These are phyloP conservation scores for Clonostachys rosea DNA, from an alignment of 2,329 filamentous ascomycete species.

Conservation along the genomic window DNA sequence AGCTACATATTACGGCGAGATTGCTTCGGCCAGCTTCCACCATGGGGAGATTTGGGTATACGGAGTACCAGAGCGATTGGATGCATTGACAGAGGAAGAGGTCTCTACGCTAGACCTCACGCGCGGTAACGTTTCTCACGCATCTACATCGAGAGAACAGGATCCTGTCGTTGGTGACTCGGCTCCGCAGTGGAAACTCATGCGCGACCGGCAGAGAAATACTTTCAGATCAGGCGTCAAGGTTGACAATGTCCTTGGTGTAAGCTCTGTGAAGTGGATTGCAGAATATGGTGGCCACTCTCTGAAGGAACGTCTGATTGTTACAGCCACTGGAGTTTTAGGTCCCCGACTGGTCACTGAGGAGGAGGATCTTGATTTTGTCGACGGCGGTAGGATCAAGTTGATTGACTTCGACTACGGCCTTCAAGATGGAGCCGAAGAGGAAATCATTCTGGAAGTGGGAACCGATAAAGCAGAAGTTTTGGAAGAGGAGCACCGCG, in stretches of 20 bases:
- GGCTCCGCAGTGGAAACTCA: slow-evolving; percentile 63
- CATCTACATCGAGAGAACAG: slow-evolving; percentile 19
- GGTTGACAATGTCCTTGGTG: slow-evolving; percentile 59
- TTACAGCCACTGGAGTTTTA: slow-evolving; percentile 67
- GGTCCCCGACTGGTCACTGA: slow-evolving; percentile 54
- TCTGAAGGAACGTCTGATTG: slow-evolving; percentile 55
- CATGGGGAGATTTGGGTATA: slow-evolving; percentile 74
- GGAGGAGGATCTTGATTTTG: slow-evolving; percentile 68
- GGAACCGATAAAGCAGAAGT: slow-evolving; percentile 66
- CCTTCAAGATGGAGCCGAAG: slow-evolving; percentile 45
- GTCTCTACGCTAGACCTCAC: slow-evolving; percentile 13
- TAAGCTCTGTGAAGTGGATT: slow-evolving; percentile 70
- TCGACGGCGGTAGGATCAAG: slow-evolving; percentile 72
- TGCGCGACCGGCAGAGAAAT: slow-evolving; percentile 66
- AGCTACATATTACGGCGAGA: slow-evolving; percentile 63
- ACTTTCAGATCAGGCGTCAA: slow-evolving; percentile 65
- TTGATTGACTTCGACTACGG: slow-evolving; percentile 71
- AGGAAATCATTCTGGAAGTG: slow-evolving; percentile 66
- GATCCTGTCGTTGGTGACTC: slow-evolving; percentile 21
- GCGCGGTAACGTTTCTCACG: slow-evolving; percentile 20
- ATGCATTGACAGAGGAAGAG: slow-evolving; percentile 47
- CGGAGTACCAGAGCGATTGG: slow-evolving; percentile 69
- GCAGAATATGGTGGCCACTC: slow-evolving; percentile 43
- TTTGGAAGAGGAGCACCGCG: slow-evolving; percentile 68
- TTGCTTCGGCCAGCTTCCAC: slow-evolving; percentile 70